phyloP scores from a whole-genome alignment of 2,329 filamentous ascomycete genomes.

The Didymella glomerata region DNA sequence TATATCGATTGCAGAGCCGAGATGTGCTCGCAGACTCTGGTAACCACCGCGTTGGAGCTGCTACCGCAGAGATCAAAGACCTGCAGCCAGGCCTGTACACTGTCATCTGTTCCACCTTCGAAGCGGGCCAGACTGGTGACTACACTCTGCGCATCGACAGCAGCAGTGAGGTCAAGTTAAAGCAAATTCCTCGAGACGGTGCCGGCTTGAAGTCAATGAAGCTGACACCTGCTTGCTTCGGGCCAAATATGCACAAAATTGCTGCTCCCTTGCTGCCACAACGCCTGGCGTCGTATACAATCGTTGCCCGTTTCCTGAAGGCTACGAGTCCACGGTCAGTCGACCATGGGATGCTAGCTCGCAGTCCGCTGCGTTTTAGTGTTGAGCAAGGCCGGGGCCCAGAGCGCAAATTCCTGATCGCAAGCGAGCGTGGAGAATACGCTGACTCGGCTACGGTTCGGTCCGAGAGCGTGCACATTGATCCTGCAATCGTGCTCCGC shows the following conservation, averaged over 20 bases:
- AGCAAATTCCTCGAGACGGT: constrained; percentile 72
- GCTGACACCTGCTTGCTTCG: constrained; percentile 64
- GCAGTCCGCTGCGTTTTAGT: constrained; percentile 70
- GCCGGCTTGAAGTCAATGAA: constrained; percentile 75
- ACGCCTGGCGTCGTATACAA: constrained; percentile 68
- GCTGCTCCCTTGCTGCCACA: constrained; percentile 60
- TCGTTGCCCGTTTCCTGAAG: constrained; percentile 60
- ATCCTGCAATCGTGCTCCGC: constrained; percentile 64
- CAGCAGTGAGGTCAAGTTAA: constrained; percentile 63
- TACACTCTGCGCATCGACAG: constrained; percentile 81
- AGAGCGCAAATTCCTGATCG: constrained; percentile 69
- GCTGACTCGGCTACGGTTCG: constrained; percentile 72
- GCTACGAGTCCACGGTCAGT: constrained; percentile 39
- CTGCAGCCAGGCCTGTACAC: constrained; percentile 82
- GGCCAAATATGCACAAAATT: constrained; percentile 60
- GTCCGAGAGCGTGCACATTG: constrained; percentile 77
- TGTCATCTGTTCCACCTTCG: constrained; percentile 89
- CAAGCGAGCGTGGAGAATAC: constrained; percentile 77
- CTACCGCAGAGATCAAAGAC: constrained; percentile 68
- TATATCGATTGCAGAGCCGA: constrained; percentile 72
- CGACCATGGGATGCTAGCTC: constrained; percentile 41
- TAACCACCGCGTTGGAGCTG: constrained; percentile 86
- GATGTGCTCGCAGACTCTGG: constrained; percentile 85
- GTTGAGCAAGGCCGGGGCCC: constrained; percentile 78
- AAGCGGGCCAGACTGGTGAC: constrained; percentile 75